Evolutionary conservation across 495 filamentous ascomycete genomes (phyloP), one percentile per base, ranked within the genome.

Genomic region (Parmelia sp.): DNA sequence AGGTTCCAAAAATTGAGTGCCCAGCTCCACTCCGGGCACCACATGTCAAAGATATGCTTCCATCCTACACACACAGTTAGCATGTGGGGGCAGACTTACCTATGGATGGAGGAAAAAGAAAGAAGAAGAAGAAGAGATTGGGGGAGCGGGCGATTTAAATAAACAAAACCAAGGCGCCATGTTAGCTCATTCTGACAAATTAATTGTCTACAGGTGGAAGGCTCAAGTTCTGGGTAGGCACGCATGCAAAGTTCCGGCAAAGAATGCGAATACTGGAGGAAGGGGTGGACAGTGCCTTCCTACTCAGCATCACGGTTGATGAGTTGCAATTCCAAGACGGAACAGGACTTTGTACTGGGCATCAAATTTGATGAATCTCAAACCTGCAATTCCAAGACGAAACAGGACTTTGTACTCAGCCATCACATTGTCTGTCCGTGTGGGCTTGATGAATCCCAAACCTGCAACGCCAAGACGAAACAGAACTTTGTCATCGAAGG

Each of bases 61-160:
- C 2, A 57, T 57, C 55, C 3, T 35, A 36, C 19, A 23, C 36
- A 12, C 19, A 29, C 36, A 40, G 23, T 31, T 42, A 42, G 36
- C 23, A 0, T 40, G 19, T 3, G 2, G 19, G 60, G 33, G 15
- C 45, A 21, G 10, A 37, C 42, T 1, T 19, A 36, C 45, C 35
- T 42, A n/a, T 27, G 27, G 55, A 23, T 53, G 60, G 37, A 36
- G 60, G 11, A 12, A 56, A 55, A 56, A 62, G 47, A 62, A 40
- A 47, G 56, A 56, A 47, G 44, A 23, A 47, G 23, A 62, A 56
- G 60, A 56, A n/a, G 33, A 56, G 51, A 21, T 56, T 37, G 60
- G 47, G 47, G 29, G 23, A 51, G 19, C 27, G 14, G 36, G 29
- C 21, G 45, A n/a, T 31, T 62, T 36, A 56, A 56, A 56, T 39